Percentiles rank a stretch among this genome's conserved stretches.
These are phyloP conservation scores for Lotus japonicus DNA, from an alignment of 306 rosid genomes.

Conservation along the genomic window DNA sequence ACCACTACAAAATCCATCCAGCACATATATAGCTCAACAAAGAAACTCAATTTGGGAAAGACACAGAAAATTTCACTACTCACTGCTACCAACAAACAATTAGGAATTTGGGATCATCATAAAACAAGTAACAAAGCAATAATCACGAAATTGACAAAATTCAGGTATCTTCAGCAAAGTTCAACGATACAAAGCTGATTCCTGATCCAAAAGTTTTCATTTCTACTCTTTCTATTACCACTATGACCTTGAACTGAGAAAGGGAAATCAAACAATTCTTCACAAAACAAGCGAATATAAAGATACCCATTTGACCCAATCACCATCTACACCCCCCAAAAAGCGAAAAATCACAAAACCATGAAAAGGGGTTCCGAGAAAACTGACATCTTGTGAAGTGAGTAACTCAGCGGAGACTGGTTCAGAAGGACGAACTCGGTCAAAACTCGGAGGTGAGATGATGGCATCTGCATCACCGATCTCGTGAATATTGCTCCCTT, in stretches of 20 bases:
- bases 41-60: constrained; percentile 6
- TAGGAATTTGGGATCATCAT: background rate
- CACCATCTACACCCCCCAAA: background rate
- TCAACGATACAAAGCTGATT: constrained; percentile 4
- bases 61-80: background rate
- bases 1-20: constrained; percentile 4
- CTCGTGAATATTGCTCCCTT: constrained; percentile 35
- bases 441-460: constrained; percentile 28
- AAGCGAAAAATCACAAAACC: background rate
- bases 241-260: constrained; percentile 10
- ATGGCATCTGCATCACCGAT: constrained; percentile 42
- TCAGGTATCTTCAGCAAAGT: constrained; percentile 13
- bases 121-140: constrained; percentile 6
- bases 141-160: constrained; percentile 9
- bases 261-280: constrained; percentile 17
- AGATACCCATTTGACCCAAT: background rate
- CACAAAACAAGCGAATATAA: background rate
- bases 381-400: constrained; percentile 54
- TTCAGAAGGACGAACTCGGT: constrained; percentile 46
- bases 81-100: background rate
- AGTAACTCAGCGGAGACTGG: constrained; percentile 47
- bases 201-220: background rate
- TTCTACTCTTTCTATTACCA: background rate
- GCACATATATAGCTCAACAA: background rate
- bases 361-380: background rate